Percentiles rank a stretch among this genome's conserved stretches.
phyloP scores from a whole-genome alignment of 2,329 filamentous ascomycete species.

The Microdochium trichocladiopsis region DNA sequence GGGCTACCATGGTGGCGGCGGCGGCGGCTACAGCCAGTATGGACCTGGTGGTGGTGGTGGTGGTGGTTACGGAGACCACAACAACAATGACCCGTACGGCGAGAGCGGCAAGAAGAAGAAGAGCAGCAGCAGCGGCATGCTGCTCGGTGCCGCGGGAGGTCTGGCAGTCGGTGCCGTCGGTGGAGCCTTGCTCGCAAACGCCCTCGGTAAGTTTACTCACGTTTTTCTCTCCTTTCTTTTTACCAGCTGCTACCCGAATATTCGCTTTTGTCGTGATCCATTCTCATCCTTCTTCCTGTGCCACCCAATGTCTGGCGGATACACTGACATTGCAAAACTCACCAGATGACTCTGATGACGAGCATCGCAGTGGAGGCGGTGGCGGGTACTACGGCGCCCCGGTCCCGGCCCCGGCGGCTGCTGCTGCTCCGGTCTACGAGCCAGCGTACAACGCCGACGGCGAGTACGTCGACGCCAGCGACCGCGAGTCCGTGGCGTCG shows the following conservation, averaged over 20 bases:
- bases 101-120: constrained; percentile 27
- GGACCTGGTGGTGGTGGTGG: constrained; percentile 1
- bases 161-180: constrained; percentile 49
- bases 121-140: constrained; percentile 43
- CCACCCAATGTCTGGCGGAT: not conserved
- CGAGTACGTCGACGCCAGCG: constrained; percentile 31
- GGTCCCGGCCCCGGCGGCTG: constrained; percentile 16
- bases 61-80: constrained; percentile 9
- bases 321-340: too few species aligned
- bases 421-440: constrained; percentile 25
- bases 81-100: constrained; percentile 6
- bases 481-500: constrained; percentile 32
- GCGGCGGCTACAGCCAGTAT: constrained; percentile 2
- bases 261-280: too few species aligned
- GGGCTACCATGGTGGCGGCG: constrained; percentile 6
- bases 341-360: constrained; percentile 9
- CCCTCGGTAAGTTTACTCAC: constrained; percentile 40
- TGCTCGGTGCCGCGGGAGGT: constrained; percentile 53
- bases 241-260: constrained; percentile 9
- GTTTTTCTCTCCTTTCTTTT: not conserved
- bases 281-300: constrained; percentile 2
- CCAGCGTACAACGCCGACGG: constrained; percentile 32
- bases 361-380: constrained; percentile 5
- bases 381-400: constrained; percentile 11
- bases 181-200: constrained; percentile 51